Conservation (phyloP, 345 rosid species). For the Salix dunnii region DNA sequence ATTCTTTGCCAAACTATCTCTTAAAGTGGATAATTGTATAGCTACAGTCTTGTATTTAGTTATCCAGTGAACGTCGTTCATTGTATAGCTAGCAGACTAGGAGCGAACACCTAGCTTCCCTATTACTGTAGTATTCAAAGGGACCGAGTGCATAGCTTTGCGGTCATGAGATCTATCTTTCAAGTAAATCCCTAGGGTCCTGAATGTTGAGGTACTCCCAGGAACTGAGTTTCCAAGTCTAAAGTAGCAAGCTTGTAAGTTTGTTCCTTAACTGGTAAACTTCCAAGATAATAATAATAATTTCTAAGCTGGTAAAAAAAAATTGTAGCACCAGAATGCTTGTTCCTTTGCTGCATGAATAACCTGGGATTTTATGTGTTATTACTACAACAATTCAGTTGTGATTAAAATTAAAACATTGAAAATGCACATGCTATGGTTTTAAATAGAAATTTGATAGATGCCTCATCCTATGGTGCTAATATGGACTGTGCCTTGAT, state of each 20-base stretch:
- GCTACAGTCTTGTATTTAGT: background rate
- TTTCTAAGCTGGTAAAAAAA: no score
- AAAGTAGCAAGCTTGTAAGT: no score
- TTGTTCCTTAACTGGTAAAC: no score
- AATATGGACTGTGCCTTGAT: background rate
- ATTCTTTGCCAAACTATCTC: background rate
- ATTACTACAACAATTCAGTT: background rate
- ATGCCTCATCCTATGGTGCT: background rate
- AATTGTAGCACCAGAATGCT: no score
- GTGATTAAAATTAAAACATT: background rate
- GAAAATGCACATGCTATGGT: background rate
- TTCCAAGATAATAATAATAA: no score
- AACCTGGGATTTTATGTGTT: background rate
- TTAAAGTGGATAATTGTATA: background rate
- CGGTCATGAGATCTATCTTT: background rate
- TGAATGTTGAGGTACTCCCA: background rate
- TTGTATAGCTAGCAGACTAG: background rate
- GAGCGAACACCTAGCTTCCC: background rate
- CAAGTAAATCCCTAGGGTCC: background rate
- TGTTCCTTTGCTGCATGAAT: no score
- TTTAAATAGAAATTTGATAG: constrained; percentile 1
- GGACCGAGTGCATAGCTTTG: background rate
- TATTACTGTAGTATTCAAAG: background rate
- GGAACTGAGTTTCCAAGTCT: background rate
- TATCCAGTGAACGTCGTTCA: background rate